A percentile compares a stretch with the other conserved stretches of the same genome.
phyloP scores from a whole-genome alignment of 768 basidiomycete species.

The Pleurotus tuber-regium region DNA sequence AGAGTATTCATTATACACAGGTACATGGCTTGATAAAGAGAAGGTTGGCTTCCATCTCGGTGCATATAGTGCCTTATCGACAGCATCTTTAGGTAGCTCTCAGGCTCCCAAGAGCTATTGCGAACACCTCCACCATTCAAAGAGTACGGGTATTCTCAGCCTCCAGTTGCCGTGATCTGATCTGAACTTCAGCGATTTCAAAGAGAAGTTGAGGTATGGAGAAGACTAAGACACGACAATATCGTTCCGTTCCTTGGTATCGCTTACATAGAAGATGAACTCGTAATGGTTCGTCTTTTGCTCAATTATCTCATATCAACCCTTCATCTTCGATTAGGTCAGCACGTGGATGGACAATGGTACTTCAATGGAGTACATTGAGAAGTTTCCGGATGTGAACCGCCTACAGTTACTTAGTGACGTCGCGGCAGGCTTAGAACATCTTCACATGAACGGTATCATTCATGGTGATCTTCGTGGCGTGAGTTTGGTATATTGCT shows the following conservation, averaged over 20 bases:
- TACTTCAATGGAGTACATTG: conserved; percentile 34
- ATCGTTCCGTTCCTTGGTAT: conserved; percentile 36
- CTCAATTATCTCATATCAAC: not conserved
- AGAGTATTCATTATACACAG: conserved; percentile 17
- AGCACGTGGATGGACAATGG: conserved; percentile 46
- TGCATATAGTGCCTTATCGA: conserved; percentile 1
- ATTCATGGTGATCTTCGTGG: conserved; percentile 42
- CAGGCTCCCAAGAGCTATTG: conserved; percentile 32
- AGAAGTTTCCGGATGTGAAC: conserved; percentile 27
- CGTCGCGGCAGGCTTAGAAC: conserved; percentile 38
- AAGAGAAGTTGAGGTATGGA: conserved; percentile 41
- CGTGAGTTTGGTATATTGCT: conserved; percentile 23
- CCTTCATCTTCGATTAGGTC: conserved; percentile 23
- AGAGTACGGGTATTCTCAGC: conserved; percentile 21
- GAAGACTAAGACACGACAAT: conserved; percentile 37
- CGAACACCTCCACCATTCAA: conserved; percentile 30
- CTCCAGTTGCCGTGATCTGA: not conserved
- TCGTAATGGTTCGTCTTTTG: conserved; percentile 1
- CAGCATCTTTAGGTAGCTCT: conserved; percentile 41
- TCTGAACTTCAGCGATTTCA: conserved; percentile 33
- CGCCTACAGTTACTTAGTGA: conserved; percentile 36
- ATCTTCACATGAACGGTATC: conserved; percentile 34
- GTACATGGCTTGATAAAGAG: conserved; percentile 41
- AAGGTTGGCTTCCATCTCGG: conserved; percentile 1
- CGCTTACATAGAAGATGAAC: not conserved